Conservation (phyloP, 225 moss, liverwort and hornwort genomes). For the Thuidium tamariscinum region DNA sequence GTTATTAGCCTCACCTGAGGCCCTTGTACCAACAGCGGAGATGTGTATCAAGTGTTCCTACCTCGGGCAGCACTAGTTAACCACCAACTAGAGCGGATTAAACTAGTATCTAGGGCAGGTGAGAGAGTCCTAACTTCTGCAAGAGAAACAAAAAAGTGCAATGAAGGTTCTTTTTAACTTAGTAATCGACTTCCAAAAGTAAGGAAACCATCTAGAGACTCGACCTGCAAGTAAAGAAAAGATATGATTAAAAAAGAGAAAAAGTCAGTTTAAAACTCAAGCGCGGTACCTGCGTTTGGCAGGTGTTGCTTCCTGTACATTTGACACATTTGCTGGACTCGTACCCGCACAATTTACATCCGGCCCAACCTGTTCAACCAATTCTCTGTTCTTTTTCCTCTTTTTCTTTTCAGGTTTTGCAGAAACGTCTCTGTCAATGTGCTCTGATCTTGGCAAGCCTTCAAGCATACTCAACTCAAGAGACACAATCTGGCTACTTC, state of each 20-base stretch:
- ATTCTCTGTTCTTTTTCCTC: constrained; percentile 27
- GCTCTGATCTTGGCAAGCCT: constrained; percentile 14
- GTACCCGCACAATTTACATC: not conserved
- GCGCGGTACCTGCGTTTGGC: constrained; percentile 21
- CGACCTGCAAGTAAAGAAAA: not conserved
- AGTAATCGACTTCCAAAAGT: not conserved
- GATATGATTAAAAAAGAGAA: not conserved
- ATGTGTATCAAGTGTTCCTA: not conserved
- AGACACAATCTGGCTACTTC: constrained; percentile 21
- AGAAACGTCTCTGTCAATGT: constrained; percentile 5
- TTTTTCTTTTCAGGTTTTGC: constrained; percentile 32
- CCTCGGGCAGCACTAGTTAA: not conserved
- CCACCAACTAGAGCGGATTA: not conserved
- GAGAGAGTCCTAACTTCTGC: not conserved
- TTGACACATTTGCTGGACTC: not conserved
- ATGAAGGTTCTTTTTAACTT: not conserved
- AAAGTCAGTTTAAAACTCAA: not conserved
- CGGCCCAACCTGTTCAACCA: not conserved
- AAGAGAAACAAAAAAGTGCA: not conserved
- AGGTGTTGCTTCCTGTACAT: not conserved
- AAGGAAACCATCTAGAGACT: not conserved
- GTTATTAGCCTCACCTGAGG: not conserved
- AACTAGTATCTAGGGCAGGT: not conserved
- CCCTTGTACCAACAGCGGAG: not conserved
- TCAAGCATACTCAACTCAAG: constrained; percentile 10